Evolutionary conservation across 306 rosid species (phyloP).

Genomic region (Cicer pinnatifidum): DNA sequence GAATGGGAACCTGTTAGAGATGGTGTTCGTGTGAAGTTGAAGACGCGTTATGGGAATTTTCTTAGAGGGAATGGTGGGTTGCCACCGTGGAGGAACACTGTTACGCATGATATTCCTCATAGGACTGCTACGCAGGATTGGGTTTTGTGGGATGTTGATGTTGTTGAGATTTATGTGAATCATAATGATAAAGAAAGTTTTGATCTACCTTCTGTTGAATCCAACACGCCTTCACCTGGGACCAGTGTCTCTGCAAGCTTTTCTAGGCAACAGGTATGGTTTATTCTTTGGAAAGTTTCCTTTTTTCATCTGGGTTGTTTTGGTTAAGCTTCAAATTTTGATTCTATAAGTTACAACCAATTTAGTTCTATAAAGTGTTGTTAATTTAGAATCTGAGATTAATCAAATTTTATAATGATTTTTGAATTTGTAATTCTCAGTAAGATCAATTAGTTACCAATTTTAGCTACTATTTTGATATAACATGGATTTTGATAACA

Average conservation of each 20-base stretch:
- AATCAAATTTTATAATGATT: neutral
- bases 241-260: slow-evolving; percentile 47
- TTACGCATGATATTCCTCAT: slow-evolving; percentile 83
- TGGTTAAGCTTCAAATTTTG: neutral
- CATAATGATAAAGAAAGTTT: neutral
- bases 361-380: neutral
- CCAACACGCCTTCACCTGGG: slow-evolving; percentile 48
- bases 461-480: neutral
- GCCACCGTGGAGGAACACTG: slow-evolving; percentile 92
- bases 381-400: neutral
- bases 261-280: slow-evolving; percentile 63
- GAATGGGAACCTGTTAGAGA: slow-evolving; percentile 91
- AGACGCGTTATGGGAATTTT: slow-evolving; percentile 78
- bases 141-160: slow-evolving; percentile 80
- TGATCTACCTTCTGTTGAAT: neutral
- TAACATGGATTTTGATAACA: neutral
- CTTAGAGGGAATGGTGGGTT: slow-evolving; percentile 82
- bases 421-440: neutral
- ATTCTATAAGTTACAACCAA: neutral
- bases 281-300: neutral
- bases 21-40: slow-evolving; percentile 63
- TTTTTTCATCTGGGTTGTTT: neutral
- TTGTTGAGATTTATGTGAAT: slow-evolving; percentile 60
- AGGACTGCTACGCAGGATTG: slow-evolving; percentile 83
- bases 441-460: neutral